Percentiles rank a stretch among this genome's conserved stretches.
phyloP scores from a whole-genome alignment of 164 flowering plant genomes.

The Magnolia officinalis region DNA sequence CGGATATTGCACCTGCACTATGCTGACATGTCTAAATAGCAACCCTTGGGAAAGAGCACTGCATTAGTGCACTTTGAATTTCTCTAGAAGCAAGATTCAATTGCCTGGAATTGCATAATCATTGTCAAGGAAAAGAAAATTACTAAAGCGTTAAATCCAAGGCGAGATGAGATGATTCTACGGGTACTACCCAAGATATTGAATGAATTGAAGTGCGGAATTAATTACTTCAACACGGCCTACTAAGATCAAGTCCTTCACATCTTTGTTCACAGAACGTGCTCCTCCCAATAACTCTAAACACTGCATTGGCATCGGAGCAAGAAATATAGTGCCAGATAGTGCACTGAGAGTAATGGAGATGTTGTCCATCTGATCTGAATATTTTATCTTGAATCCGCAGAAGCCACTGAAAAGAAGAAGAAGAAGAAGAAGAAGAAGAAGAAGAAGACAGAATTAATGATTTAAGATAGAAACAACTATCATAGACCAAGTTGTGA shows the following conservation, averaged over 20 bases:
- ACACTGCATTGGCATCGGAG: constrained; percentile 67
- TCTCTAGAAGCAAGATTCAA: not conserved
- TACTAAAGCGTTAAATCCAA: not conserved
- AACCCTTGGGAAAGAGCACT: too few species aligned
- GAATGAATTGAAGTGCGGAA: constrained; percentile 68
- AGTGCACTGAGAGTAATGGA: constrained; percentile 57
- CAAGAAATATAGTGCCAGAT: constrained; percentile 55
- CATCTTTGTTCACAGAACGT: constrained; percentile 33
- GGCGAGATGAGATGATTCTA: not conserved
- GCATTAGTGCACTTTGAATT: not conserved
- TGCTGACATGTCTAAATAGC: too few species aligned
- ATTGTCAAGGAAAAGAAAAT: not conserved
- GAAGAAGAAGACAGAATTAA: too few species aligned
- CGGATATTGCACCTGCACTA: too few species aligned
- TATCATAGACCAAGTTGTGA: too few species aligned
- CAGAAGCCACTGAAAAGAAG: constrained; percentile 63
- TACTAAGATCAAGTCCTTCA: constrained; percentile 41
- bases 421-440: constrained; percentile 2
- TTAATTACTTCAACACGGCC: constrained; percentile 72
- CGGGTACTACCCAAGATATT: constrained; percentile 73
- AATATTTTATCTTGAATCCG: constrained; percentile 67
- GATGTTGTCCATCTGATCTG: constrained; percentile 70
- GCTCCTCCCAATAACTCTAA: constrained; percentile 50
- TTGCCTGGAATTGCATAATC: not conserved
- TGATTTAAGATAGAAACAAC: too few species aligned